Percentiles rank a stretch among this genome's conserved stretches.
Conservation (phyloP, 495 filamentous ascomycete genomes). For the Penicillium cosmopolitanum region DNA sequence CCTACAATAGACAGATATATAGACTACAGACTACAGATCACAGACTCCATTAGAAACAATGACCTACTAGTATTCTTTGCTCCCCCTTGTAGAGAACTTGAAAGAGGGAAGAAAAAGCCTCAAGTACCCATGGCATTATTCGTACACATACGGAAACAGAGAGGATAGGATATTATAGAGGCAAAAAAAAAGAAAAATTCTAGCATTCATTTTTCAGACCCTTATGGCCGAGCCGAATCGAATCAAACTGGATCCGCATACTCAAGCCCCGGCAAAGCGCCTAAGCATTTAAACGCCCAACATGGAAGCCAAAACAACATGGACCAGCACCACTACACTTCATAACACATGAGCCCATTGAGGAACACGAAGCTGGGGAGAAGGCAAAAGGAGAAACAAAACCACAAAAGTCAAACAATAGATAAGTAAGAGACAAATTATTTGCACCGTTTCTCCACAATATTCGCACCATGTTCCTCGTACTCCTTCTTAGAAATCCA, state of each 20-base stretch:
- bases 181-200: neutral
- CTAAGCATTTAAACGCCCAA: conserved; percentile 23
- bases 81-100: too few relatives aligned
- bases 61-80: too few relatives aligned
- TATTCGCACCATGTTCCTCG: conserved; percentile 60
- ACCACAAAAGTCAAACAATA: neutral
- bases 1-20: neutral
- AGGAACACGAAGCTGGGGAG: conserved; percentile 2
- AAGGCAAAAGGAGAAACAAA: conserved; percentile 6
- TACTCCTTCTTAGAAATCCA: conserved; percentile 84
- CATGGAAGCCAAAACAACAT: neutral
- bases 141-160: neutral
- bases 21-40: neutral
- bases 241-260: too few relatives aligned
- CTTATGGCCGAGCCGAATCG: too few relatives aligned
- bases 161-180: neutral
- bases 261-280: conserved; percentile 20
- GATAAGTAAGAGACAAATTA: conserved; percentile 21
- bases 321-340: conserved; percentile 8
- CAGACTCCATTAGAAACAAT: too few relatives aligned
- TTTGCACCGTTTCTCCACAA: conserved; percentile 66
- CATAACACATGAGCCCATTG: conserved; percentile 24
- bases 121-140: conserved; percentile 6
- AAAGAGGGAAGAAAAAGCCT: too few relatives aligned
- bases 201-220: too few relatives aligned